These are phyloP conservation scores for Castanopsis chinensis DNA, from an alignment of 306 rosid genomes.

Conservation along the genomic window DNA sequence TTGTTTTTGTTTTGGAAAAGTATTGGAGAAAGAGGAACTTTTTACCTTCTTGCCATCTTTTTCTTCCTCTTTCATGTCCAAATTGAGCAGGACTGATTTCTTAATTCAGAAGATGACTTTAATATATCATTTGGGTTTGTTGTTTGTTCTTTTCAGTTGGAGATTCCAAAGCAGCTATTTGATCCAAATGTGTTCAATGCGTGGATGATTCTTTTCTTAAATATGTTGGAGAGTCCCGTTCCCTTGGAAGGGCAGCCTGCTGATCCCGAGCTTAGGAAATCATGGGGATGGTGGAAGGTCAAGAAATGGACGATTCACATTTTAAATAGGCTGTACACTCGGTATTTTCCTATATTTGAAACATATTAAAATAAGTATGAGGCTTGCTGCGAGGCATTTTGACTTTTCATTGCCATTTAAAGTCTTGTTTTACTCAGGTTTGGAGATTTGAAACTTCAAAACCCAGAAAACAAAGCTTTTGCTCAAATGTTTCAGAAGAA, in stretches of 20 bases:
- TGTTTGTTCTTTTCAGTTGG: slow-evolving; percentile 62
- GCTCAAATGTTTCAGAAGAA: slow-evolving; percentile 94
- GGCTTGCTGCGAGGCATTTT: not conserved
- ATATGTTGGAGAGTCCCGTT: slow-evolving; percentile 84
- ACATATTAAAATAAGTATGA: not conserved
- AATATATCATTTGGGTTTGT: not conserved
- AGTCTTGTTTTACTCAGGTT: slow-evolving; percentile 43
- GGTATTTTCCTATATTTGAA: slow-evolving; percentile 43
- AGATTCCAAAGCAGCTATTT: slow-evolving; percentile 90
- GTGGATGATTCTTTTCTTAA: slow-evolving; percentile 91
- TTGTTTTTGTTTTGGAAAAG: no score
- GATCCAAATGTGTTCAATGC: slow-evolving; percentile 83
- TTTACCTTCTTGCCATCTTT: no score
- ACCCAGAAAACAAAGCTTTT: slow-evolving; percentile 86
- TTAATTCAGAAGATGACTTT: no score
- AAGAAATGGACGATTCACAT: slow-evolving; percentile 99
- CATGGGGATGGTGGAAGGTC: slow-evolving; percentile 99
- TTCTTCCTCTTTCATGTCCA: no score
- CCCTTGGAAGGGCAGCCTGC: slow-evolving; percentile 90
- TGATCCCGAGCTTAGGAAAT: slow-evolving; percentile 78
- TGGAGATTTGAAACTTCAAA: slow-evolving; percentile 94
- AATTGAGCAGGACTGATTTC: no score
- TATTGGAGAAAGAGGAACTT: no score
- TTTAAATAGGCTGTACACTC: slow-evolving; percentile 83
- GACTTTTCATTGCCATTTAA: not conserved